Percentiles rank a stretch among this genome's conserved stretches.
These are phyloP conservation scores for Canna indica DNA, from an alignment of 176 grass and related monocot genomes.

Conservation along the genomic window DNA sequence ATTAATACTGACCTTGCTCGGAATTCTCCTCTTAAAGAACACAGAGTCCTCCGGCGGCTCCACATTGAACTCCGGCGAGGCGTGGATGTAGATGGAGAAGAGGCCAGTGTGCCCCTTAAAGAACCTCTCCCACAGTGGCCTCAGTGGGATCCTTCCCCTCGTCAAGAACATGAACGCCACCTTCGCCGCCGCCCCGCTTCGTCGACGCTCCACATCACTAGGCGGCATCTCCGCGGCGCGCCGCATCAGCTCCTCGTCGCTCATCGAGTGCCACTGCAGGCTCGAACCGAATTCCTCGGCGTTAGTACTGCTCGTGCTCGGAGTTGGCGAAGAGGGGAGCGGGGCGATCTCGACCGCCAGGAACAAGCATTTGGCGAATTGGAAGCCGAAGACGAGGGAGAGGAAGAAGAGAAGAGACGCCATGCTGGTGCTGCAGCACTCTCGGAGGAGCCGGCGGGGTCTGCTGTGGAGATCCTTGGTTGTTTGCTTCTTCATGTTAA, in stretches of 20 bases:
- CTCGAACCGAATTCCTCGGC: neutral
- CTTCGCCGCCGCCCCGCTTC: conserved; percentile 6
- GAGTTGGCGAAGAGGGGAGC: neutral
- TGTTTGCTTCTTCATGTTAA: too few species aligned
- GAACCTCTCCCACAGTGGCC: conserved; percentile 31
- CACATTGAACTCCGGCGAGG: conserved; percentile 18
- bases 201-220: too few species aligned
- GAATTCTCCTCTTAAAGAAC: conserved; percentile 19
- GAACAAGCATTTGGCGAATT: conserved; percentile 4
- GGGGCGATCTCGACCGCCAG: neutral
- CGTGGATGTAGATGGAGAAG: conserved; percentile 30
- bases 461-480: too few species aligned
- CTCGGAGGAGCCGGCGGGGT: neutral
- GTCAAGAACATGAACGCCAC: conserved; percentile 35
- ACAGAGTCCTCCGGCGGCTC: conserved; percentile 18
- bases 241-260: conserved; percentile 7
- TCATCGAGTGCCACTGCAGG: conserved; percentile 12
- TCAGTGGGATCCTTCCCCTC: conserved; percentile 24
- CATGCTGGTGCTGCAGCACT: neutral
- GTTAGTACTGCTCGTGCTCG: neutral
- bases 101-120: conserved; percentile 21
- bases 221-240: neutral
- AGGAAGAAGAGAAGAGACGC: conserved; percentile 14
- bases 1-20: conserved; percentile 23
- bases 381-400: conserved; percentile 9